phyloP scores from a whole-genome alignment of 192 early-diverging fungal genomes.

The Rhizophagus clarus region DNA sequence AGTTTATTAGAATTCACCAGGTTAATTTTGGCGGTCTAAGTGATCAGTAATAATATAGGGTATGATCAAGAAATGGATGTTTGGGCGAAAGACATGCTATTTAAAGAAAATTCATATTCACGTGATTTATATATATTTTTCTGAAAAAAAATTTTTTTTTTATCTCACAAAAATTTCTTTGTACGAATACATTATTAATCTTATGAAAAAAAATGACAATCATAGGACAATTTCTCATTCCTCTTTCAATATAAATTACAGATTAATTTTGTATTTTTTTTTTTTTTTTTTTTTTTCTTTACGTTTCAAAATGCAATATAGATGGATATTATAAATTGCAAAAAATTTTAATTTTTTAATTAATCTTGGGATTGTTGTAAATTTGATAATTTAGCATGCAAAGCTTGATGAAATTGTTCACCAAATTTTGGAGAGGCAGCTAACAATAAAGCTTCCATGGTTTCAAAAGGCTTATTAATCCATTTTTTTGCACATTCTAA shows the following conservation, averaged over 20 bases:
- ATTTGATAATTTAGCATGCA: slow-evolving; percentile 37
- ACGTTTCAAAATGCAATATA: not conserved
- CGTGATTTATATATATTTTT: not conserved
- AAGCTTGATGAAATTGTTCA: slow-evolving; percentile 38
- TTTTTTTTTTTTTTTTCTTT: not conserved
- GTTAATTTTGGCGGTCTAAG: not conserved
- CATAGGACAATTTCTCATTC: not conserved
- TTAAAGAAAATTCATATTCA: not conserved
- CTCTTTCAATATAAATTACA: not conserved
- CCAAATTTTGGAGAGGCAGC: slow-evolving; percentile 39
- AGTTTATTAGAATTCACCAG: not conserved
- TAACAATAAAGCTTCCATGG: slow-evolving; percentile 45
- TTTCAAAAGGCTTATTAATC: slow-evolving; percentile 39
- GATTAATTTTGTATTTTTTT: not conserved
- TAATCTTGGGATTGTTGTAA: slow-evolving; percentile 24
- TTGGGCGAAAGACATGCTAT: not conserved
- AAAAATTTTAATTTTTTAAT: not conserved
- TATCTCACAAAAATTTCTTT: not conserved
- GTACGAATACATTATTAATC: not conserved
- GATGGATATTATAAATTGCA: not conserved
- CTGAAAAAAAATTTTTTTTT: not conserved
- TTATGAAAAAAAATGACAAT: not conserved
- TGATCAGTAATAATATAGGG: not conserved
- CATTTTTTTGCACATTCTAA: slow-evolving; percentile 15
- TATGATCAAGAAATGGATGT: not conserved